A percentile compares a stretch with the other conserved stretches of the same genome.
Evolutionary conservation across 75 land plant species (phyloP).

Genomic region (Cryptomeria japonica): DNA sequence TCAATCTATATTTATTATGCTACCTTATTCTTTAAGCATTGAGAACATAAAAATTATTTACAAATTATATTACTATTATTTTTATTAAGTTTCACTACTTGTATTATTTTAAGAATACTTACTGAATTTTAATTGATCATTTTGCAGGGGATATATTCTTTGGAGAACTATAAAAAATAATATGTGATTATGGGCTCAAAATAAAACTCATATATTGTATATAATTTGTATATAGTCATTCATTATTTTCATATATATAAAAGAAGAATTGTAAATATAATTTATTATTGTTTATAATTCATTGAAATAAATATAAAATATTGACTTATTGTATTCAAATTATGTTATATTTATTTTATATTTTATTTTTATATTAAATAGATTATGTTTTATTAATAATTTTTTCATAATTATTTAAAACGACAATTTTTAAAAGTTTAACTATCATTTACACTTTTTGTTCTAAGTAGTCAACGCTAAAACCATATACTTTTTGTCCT

Average conservation of each 20-base stretch:
- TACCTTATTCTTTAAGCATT: neutral
- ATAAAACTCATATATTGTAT: no score
- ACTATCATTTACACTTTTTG: no score
- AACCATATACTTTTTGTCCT: neutral
- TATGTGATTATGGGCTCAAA: neutral
- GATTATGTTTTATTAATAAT: no score
- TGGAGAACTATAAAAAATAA: neutral
- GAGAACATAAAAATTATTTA: neutral
- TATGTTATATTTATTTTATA: neutral
- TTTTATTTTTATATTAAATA: neutral
- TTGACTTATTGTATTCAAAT: neutral
- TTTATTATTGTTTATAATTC: no score
- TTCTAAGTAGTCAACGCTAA: neutral
- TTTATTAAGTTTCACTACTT: neutral
- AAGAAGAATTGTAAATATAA: neutral
- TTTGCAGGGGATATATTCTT: neutral
- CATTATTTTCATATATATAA: neutral
- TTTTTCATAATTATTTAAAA: no score
- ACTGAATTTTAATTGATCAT: neutral
- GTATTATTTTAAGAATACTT: neutral
- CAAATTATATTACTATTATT: neutral
- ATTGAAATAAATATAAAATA: neutral
- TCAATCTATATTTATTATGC: no score
- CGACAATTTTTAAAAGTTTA: no score
- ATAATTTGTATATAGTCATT: no score